Percentiles rank a stretch among this genome's conserved stretches.
Evolutionary conservation across 1,284 basidiomycete genomes (phyloP).

Genomic region (Coriolopsis trogii): DNA sequence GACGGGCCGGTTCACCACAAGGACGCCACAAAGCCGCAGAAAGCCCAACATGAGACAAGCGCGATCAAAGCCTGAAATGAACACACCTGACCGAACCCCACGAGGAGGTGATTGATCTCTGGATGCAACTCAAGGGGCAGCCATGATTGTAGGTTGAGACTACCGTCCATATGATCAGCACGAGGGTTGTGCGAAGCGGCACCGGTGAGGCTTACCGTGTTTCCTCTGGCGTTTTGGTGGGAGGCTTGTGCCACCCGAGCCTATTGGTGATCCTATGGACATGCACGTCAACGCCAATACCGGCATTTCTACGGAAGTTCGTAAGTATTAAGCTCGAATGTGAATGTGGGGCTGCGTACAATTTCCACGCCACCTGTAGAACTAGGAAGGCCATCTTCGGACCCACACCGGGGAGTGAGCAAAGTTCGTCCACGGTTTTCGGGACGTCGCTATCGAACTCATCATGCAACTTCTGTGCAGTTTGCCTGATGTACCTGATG

Average conservation of each 20-base stretch:
- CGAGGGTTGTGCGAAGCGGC: neutral
- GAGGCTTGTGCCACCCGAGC: conserved; percentile 86
- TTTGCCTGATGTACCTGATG: conserved; percentile 73
- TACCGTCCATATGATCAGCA: conserved; percentile 30
- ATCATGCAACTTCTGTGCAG: conserved; percentile 69
- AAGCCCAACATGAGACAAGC: neutral
- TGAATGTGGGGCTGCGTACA: conserved; percentile 49
- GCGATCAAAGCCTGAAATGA: neutral
- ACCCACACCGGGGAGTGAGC: conserved; percentile 84
- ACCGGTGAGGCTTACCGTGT: conserved; percentile 58
- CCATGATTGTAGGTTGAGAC: conserved; percentile 91
- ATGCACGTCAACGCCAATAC: conserved; percentile 96
- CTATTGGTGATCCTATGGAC: conserved; percentile 95
- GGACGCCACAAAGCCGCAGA: neutral
- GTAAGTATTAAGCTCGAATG: neutral
- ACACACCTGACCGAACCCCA: conserved; percentile 89
- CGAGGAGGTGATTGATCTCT: conserved; percentile 87
- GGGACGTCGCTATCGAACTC: conserved; percentile 83
- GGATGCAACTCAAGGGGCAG: conserved; percentile 78
- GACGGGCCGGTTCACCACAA: neutral
- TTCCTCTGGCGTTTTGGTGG: conserved; percentile 86
- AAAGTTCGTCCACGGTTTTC: conserved; percentile 83
- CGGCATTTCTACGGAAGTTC: conserved; percentile 66
- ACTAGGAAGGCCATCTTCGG: conserved; percentile 92
- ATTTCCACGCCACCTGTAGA: conserved; percentile 84